These are phyloP conservation scores for Astrothelium macrocarpum DNA, from an alignment of 495 filamentous ascomycete species.

Conservation along the genomic window DNA sequence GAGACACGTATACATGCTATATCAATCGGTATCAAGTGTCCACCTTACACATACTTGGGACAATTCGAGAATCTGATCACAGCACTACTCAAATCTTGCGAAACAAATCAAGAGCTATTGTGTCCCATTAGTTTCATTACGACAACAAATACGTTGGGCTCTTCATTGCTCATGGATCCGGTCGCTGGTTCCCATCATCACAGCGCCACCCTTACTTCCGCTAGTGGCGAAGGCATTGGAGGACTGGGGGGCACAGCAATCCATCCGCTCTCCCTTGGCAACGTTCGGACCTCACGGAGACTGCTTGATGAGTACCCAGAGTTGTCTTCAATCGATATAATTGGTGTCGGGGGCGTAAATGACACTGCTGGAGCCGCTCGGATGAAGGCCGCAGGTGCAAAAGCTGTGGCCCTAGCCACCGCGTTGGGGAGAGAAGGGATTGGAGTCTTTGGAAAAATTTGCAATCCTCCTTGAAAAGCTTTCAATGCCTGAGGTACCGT, in stretches of 20 bases:
- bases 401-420: conserved; percentile 53
- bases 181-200: conserved; percentile 11
- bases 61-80: conserved; percentile 47
- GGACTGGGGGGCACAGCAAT: conserved; percentile 58
- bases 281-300: conserved; percentile 49
- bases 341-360: conserved; percentile 59
- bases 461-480: conserved; percentile 10
- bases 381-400: conserved; percentile 56
- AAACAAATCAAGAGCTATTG: neutral
- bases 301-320: conserved; percentile 42
- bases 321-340: conserved; percentile 42
- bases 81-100: conserved; percentile 35
- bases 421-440: conserved; percentile 52
- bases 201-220: conserved; percentile 27
- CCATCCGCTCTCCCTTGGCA: conserved; percentile 65
- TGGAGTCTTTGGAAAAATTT: conserved; percentile 48
- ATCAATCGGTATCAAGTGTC: conserved; percentile 56
- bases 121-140: conserved; percentile 54
- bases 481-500: neutral
- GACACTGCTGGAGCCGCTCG: conserved; percentile 48
- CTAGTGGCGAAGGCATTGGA: conserved; percentile 47
- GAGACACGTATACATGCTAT: conserved; percentile 13
- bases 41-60: conserved; percentile 57
- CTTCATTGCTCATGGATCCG: conserved; percentile 44
- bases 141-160: conserved; percentile 62